phyloP scores from a whole-genome alignment of 164 flowering plant species.

The Litsea cubeba region DNA sequence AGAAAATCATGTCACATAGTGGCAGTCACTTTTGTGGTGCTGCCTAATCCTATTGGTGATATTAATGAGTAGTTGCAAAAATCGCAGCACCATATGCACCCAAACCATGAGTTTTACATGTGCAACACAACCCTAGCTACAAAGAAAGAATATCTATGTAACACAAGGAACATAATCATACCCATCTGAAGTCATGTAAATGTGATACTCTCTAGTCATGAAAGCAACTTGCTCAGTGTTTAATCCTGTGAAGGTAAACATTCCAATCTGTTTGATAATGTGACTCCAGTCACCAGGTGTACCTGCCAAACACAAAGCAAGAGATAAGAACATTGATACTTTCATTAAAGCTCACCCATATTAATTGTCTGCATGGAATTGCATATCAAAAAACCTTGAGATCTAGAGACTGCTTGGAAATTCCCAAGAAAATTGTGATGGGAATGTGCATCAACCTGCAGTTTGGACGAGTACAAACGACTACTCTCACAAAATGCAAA shows the following conservation, averaged over 20 bases:
- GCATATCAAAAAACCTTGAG: background rate
- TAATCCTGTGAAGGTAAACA: conserved; percentile 98
- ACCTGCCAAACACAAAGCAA: conserved; percentile 35
- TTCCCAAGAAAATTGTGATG: background rate
- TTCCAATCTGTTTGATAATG: conserved; percentile 95
- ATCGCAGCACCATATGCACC: no score
- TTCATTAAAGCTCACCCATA: background rate
- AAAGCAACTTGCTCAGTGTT: conserved; percentile 78
- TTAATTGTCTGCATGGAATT: background rate
- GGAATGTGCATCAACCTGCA: background rate
- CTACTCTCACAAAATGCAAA: background rate
- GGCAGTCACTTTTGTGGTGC: no score
- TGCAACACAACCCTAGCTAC: background rate
- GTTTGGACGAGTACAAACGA: no score
- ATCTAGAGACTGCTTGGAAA: background rate
- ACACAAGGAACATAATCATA: conserved; percentile 14
- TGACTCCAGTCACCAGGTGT: conserved; percentile 99
- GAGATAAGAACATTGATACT: background rate
- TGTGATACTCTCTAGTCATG: conserved; percentile 91
- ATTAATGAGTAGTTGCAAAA: no score
- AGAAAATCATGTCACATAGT: no score
- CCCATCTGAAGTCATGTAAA: conserved; percentile 99
- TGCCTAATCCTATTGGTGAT: no score
- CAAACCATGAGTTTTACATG: no score
- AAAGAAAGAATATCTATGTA: background rate